Evolutionary conservation across 202 grass and related monocot species (phyloP), one percentile per base, ranked within the genome.

Genomic region (Carex arenaria): DNA sequence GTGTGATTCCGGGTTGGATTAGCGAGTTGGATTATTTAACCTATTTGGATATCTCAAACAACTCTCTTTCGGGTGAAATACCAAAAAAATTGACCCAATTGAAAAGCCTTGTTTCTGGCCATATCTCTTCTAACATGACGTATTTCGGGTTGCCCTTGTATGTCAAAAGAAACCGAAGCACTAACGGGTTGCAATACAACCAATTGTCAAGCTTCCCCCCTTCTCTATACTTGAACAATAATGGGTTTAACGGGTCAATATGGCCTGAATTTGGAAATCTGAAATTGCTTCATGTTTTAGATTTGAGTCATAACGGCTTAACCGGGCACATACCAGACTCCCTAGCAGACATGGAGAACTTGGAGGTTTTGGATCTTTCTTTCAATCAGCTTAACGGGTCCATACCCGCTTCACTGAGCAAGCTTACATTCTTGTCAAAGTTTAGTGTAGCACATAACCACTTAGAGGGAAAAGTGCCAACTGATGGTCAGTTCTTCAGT

Each of bases 31-130:
- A 91, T 66, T 78, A 87, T 72, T 53, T 98, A 79, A 94, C 82
- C 73, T 98, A 98, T 76, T 86, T 98, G 65, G 95, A 98, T 83
- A 90, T 98, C 12, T 94, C 95, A 5, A 98, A 98, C 82, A 98
- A 98, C 82, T 91, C 95, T 59, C 90, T 98, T 47, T 80, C 80
- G 2, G 87, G 92, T 10, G 87, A 89, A 83, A 78, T 98, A 57
- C 92, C 95, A 0, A 91, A 90, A 88, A 90, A 82, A 61, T 87
- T 98, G 89, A 94, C 90, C 1, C 86, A 85, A 43, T 87, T 98
- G 8, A 94, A 98, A 85, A 90, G 92, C 69, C 92, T 98, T 55
- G 77, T 93, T 51, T 52, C 60, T 1, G 67, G 72, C 30, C 84
- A 84, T 78, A 85, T 4, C 57, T 93, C 81, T 0, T 53, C 77